These are phyloP conservation scores for Chernovozyma sophiae-reginae DNA, from an alignment of 1,139 yeast species.

Conservation along the genomic window DNA sequence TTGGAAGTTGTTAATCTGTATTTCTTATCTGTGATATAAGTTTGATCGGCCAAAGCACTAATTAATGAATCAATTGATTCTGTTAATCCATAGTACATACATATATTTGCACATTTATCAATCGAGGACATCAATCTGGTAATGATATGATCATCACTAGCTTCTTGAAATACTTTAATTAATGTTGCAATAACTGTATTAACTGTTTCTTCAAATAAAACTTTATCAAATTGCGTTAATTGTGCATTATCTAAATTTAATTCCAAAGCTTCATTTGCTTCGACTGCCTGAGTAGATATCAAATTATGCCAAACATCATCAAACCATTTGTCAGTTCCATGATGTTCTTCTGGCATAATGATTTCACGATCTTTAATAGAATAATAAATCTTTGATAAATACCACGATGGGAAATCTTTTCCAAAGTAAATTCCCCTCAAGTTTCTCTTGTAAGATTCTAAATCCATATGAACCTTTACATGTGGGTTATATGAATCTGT, in stretches of 20 bases:
- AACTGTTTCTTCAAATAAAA: slow-evolving; percentile 62
- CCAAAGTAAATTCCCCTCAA: slow-evolving; percentile 75
- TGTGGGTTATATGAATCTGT: slow-evolving; percentile 79
- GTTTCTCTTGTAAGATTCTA: slow-evolving; percentile 76
- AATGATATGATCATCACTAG: slow-evolving; percentile 85
- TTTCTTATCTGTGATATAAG: slow-evolving; percentile 44
- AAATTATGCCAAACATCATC: slow-evolving; percentile 91
- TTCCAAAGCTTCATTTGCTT: slow-evolving; percentile 2
- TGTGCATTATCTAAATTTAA: slow-evolving; percentile 7
- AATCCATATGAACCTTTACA: slow-evolving; percentile 81
- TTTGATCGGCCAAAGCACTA: slow-evolving; percentile 57
- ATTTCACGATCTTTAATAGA: slow-evolving; percentile 85
- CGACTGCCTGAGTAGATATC: slow-evolving; percentile 47
- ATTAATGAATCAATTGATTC: slow-evolving; percentile 64
- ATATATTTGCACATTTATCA: slow-evolving; percentile 78
- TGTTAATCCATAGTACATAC: slow-evolving; percentile 57
- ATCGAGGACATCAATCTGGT: slow-evolving; percentile 83
- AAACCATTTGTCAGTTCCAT: slow-evolving; percentile 81
- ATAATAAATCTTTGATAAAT: slow-evolving; percentile 70
- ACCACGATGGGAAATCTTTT: slow-evolving; percentile 82
- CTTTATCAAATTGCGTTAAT: slow-evolving; percentile 56
- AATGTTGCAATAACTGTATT: slow-evolving; percentile 64
- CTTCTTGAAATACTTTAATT: slow-evolving; percentile 75
- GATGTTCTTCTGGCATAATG: slow-evolving; percentile 97
- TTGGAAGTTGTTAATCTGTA: slow-evolving; percentile 17